phyloP scores from a whole-genome alignment of 2,329 filamentous ascomycete genomes.

The Calonectria pteridis region DNA sequence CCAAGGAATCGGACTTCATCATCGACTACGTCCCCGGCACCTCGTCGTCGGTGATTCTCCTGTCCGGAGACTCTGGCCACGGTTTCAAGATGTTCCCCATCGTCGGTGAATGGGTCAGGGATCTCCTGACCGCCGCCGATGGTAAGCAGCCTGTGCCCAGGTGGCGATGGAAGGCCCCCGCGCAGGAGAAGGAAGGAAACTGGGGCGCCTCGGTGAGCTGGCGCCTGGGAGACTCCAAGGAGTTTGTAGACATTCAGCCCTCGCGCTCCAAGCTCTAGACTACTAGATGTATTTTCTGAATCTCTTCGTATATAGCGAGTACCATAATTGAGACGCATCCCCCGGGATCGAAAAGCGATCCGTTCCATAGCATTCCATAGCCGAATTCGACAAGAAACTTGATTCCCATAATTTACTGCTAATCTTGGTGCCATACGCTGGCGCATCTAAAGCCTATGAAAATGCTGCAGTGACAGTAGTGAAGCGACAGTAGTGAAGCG shows the following conservation, averaged over 20 bases:
- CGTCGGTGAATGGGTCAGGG: constrained; percentile 66
- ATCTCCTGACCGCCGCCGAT: constrained; percentile 56
- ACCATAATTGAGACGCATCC: neutral
- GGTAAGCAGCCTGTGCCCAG: constrained; percentile 56
- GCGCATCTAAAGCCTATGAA: neutral
- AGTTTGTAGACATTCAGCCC: constrained; percentile 39
- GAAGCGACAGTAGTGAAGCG: too few relatives aligned
- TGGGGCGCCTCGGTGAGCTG: constrained; percentile 52
- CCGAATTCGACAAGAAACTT: neutral
- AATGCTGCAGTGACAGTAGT: neutral
- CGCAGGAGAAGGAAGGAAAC: constrained; percentile 31
- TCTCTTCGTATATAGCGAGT: neutral
- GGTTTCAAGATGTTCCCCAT: constrained; percentile 74
- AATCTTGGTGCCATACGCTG: too few relatives aligned
- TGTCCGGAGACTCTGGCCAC: constrained; percentile 71
- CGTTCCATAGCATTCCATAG: neutral
- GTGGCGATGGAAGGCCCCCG: constrained; percentile 65
- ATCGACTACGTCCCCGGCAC: constrained; percentile 69
- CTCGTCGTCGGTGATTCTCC: constrained; percentile 58
- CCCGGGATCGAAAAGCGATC: neutral
- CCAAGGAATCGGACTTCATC: constrained; percentile 69
- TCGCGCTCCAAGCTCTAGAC: constrained; percentile 22
- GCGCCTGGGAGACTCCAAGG: constrained; percentile 50
- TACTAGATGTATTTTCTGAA: neutral
- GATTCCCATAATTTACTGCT: neutral